Base-by-base conservation (phyloP, 768 basidiomycete genomes). In the Boletus subparvulus region DNA sequence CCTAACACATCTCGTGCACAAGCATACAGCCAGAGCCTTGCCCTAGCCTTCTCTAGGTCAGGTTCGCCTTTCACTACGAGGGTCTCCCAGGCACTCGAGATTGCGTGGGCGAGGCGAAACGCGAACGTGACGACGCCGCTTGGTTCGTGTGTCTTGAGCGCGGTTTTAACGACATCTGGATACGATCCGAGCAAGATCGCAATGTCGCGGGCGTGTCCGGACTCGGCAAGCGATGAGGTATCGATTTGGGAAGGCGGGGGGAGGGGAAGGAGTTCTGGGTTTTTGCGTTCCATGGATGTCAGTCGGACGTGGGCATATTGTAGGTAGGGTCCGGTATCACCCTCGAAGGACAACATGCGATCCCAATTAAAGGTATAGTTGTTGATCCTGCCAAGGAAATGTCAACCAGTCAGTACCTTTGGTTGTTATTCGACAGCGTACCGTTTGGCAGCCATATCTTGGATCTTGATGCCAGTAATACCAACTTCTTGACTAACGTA, bases 281-380 rank as follows among this genome's bases (percentile, higher is more conserved):
- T 94, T 74, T 96, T 95, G 54, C 94, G 91, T 62, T 85, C 85
- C 68, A 98, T 88, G 2, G 94, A 97, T 8, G 88, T 83, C 32
- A 98, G 79, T 19, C 95, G 91, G 63, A 94, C 94, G 75, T 97
- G 95, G 0, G 94, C 92, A 71, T 98, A 98, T 77, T 98, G 95
- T 28, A 98, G 84, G 77, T 97, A 98, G 0, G 94, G 92, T 1
- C 92, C 93, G 0, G 93, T 95, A 74, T 98, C 95, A 43, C 95
- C 95, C 72, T 97, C 93, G 72, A 96, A 97, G 35, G 92, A 93
- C 48, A 88, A 83, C 92, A 97, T 95, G 41, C 94, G 85, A 59
- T 90, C 85, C 87, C 92, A 92, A 73, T 94, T 90, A 76, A 97
- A 99, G 2, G 82, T 87, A 76, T 98, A 98, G 76, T 97, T 94